Base-by-base conservation (phyloP, 2,329 filamentous ascomycete species). In the Stemphylium lycopersici region DNA sequence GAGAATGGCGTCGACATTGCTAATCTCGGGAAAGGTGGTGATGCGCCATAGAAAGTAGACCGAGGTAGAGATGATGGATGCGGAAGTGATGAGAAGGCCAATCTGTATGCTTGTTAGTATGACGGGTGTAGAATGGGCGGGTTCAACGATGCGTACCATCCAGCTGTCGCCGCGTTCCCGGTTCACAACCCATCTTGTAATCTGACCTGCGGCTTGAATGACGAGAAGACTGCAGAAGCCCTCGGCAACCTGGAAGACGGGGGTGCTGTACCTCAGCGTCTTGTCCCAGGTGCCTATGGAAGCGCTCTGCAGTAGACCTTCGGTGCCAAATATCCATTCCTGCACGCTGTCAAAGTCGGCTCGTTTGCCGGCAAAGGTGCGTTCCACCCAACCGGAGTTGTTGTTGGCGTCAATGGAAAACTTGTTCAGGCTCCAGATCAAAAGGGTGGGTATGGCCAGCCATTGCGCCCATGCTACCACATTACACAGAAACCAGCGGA, bases 11-110 rank as follows among this genome's bases (percentile, higher is more conserved):
- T 98, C 95, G 31, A 96, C 84, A 70, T 96, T 96, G 78, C 89
- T 89, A 68, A 98, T 91, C 65, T 93, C 90, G 1, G 95, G 93
- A 77, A 99, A 98, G 61, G 90, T 90, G 13, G 93, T 90, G 48
- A 98, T 91, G 55, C 95, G 86, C 91, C 93, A 98, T 46, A 99
- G 85, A 77, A 98, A 98, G 78, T 98, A 98, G 61, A 96, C 85
- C 4, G 93, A 91, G 76, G 90, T 96, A 22, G 92, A 95, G 67
- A 98, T 96, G 66, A 96, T 87, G 56, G 91, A 95, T 36, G 91
- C 92, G 1, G 93, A 96, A 52, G 95, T 80, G 54, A 96, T 88
- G 39, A 99, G 84, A 37, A 98, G 85, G 45, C 90, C 85, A 65
- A 99, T 96, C 91, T 96, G 38, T 46, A 34, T 39, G 24, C n/a